phyloP scores from a whole-genome alignment of 768 basidiomycete genomes.

The Steccherinum ochraceum region DNA sequence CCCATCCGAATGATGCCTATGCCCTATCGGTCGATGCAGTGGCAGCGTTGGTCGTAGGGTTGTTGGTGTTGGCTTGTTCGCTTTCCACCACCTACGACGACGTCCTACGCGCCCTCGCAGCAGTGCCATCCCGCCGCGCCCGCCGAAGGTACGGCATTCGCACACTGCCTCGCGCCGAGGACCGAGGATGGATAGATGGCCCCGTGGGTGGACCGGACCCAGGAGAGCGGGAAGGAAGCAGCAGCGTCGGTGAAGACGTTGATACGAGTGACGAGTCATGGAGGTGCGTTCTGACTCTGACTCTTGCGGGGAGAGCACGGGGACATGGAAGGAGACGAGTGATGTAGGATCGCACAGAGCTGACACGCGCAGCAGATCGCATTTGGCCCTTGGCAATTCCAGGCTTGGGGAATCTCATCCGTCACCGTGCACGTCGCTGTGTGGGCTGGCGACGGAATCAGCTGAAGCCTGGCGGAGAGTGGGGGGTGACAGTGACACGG shows the following conservation, averaged over 20 bases:
- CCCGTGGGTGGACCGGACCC: neutral
- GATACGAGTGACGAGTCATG: neutral
- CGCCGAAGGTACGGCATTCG: too few species aligned
- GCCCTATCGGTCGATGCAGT: neutral
- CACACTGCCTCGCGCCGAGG: too few species aligned
- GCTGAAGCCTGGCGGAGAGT: neutral
- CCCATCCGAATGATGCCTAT: too few species aligned
- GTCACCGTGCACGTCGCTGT: too few species aligned
- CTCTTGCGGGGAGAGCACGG: too few species aligned
- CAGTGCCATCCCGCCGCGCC: neutral
- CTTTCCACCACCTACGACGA: neutral
- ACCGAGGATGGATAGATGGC: too few species aligned
- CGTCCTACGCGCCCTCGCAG: neutral
- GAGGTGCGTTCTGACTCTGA: neutral
- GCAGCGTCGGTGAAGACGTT: neutral
- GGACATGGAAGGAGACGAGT: too few species aligned
- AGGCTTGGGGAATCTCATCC: too few species aligned
- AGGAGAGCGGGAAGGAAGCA: neutral
- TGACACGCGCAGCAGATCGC: too few species aligned
- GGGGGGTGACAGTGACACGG: neutral
- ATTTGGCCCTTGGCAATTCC: too few species aligned
- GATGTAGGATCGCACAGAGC: too few species aligned
- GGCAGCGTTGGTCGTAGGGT: neutral
- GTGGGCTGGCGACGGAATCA: neutral
- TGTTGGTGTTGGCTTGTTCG: neutral